A percentile compares a stretch with the other conserved stretches of the same genome.
Evolutionary conservation across 305 asterid genomes (phyloP).

Genomic region (Fraxinus floribunda): DNA sequence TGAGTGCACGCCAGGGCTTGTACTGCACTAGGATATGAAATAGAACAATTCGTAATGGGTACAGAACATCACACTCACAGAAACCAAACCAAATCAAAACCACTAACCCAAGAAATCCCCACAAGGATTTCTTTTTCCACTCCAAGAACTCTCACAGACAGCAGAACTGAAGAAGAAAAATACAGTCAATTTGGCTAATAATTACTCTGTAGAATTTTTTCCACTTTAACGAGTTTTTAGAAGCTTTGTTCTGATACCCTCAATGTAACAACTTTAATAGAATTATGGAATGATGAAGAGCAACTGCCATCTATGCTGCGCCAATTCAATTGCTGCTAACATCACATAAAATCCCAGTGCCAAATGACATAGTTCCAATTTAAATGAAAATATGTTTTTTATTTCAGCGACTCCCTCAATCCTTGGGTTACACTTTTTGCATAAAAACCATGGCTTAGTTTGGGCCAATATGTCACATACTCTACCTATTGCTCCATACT

Average conservation of each 20-base stretch:
- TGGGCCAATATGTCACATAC: neutral
- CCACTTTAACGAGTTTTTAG: neutral
- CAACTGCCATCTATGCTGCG: neutral
- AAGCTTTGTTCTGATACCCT: neutral
- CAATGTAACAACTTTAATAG: neutral
- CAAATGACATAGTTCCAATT: neutral
- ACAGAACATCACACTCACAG: neutral
- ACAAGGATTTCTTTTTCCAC: neutral
- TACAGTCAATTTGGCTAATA: neutral
- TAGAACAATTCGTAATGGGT: neutral
- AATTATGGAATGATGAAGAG: neutral
- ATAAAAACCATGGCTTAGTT: neutral
- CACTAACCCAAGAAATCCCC: neutral
- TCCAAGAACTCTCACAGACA: neutral
- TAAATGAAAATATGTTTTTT: neutral
- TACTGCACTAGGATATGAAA: neutral
- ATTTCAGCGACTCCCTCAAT: neutral
- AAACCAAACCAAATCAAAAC: neutral
- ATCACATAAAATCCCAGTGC: neutral
- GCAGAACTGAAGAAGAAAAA: neutral
- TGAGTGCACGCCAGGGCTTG: neutral
- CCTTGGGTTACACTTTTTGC: neutral
- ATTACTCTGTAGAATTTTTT: neutral
- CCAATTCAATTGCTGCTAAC: neutral
- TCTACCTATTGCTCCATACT: neutral